phyloP scores from a whole-genome alignment of 805 yeast genomes.

The Priceomyces haplophilus region DNA sequence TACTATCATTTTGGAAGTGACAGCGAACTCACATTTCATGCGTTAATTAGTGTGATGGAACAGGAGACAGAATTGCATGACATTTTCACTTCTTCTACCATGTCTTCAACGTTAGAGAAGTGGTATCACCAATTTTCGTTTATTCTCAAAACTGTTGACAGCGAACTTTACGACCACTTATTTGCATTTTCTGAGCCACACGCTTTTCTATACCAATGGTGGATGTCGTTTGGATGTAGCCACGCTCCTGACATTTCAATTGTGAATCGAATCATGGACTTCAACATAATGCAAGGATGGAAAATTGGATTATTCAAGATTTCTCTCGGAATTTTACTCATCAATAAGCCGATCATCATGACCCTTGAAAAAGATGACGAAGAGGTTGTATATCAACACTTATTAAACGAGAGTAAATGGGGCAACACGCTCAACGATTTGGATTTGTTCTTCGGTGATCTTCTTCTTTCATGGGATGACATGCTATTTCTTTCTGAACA shows the following conservation, averaged over 20 bases:
- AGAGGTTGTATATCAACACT: conserved; percentile 43
- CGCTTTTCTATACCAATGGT: conserved; percentile 62
- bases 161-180: conserved; percentile 44
- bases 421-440: conserved; percentile 37
- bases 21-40: conserved; percentile 44
- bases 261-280: conserved; percentile 50
- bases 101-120: conserved; percentile 51
- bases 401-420: conserved; percentile 44
- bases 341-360: conserved; percentile 46
- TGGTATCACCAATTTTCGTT: conserved; percentile 52
- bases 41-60: conserved; percentile 57
- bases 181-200: conserved; percentile 38
- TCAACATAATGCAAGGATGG: conserved; percentile 53
- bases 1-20: conserved; percentile 37
- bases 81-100: conserved; percentile 48
- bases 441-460: conserved; percentile 38
- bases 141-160: conserved; percentile 40
- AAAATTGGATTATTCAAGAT: conserved; percentile 50
- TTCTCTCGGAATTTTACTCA: conserved; percentile 49
- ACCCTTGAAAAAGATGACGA: conserved; percentile 33
- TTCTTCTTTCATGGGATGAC: conserved; percentile 36
- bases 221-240: conserved; percentile 56
- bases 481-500: conserved; percentile 17
- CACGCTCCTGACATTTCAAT: conserved; percentile 54
- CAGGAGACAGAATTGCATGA: conserved; percentile 49